A percentile compares a stretch with the other conserved stretches of the same genome.
Conservation (phyloP, 495 filamentous ascomycete species). For the Cercophora newfieldiana region DNA sequence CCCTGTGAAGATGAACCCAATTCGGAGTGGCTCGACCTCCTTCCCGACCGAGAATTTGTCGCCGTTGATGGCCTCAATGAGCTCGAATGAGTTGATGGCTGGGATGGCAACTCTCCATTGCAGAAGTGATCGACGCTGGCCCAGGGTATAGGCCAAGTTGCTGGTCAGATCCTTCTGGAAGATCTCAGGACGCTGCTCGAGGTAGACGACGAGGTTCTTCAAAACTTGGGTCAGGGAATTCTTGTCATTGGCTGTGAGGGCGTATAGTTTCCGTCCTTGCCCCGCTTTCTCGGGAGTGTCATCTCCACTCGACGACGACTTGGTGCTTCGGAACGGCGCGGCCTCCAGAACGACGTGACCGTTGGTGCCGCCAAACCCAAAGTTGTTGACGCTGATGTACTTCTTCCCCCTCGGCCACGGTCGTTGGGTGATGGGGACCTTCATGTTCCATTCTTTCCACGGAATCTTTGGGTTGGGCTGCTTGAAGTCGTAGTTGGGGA, state of each 20-base stretch:
- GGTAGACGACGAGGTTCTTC: constrained; percentile 49
- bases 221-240: constrained; percentile 36
- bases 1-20: constrained; percentile 47
- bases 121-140: constrained; percentile 41
- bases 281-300: constrained; percentile 28
- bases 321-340: constrained; percentile 26
- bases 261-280: constrained; percentile 43
- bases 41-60: constrained; percentile 36
- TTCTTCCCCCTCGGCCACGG: constrained; percentile 40
- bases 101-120: constrained; percentile 45
- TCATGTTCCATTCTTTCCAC: constrained; percentile 47
- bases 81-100: constrained; percentile 45
- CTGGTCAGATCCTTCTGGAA: constrained; percentile 44
- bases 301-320: constrained; percentile 16
- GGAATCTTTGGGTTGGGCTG: constrained; percentile 53
- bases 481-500: constrained; percentile 52
- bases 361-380: constrained; percentile 55
- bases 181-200: constrained; percentile 49
- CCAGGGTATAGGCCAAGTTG: constrained; percentile 45
- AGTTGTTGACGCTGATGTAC: constrained; percentile 46
- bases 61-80: constrained; percentile 47
- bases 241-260: constrained; percentile 51
- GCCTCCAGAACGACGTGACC: constrained; percentile 56
- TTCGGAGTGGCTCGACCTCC: constrained; percentile 38
- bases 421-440: constrained; percentile 38